Evolutionary conservation across 148 eudicot genomes (phyloP), one percentile per base, ranked within the genome.

Genomic region (Fagopyrum tataricum): DNA sequence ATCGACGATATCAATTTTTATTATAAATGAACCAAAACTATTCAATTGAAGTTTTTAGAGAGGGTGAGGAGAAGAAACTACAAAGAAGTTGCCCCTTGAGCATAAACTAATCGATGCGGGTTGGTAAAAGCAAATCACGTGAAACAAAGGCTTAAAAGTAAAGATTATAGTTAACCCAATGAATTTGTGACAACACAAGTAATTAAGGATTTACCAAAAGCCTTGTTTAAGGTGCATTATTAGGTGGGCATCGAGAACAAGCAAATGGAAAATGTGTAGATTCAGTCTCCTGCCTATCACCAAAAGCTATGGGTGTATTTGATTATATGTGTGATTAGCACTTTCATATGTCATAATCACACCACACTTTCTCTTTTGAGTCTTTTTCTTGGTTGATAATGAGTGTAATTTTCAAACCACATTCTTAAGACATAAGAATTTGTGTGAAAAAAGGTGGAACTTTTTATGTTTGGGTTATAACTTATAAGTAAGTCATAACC

Each of bases 371-470:
- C 44, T 64, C 69, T 64, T 58, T 64, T 37, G 6, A 15, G 69
- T 2, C 69, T 37, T 64, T 59, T 59, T 64, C 18, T 62, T n/a
- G 43, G 68, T 37, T 62, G 68, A 62, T 62, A 37, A 64, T n/a
- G 69, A 37, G 14, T 11, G n/a, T 51, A 7, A 7, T 58, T 12
- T 23, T 26, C 31, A 0, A 26, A 26, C 31, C 31, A 39, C 43
- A 64, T 64, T 64, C 69, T 64, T 64, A 64, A 59, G 67, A 10
- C 67, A 5, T 59, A 59, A 64, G 69, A 37, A 39, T 64, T 64
- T 64, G 69, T 64, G 7, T 1, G 18, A 4, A 14, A 64, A 46
- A 64, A 24, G 39, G 39, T 11, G 12, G 15, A 59, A 0, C 40
- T 59, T 15, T 59, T 11, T 59, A 10, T 59, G 11, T 24, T 59